These are phyloP conservation scores for Fraxinus nigra DNA, from an alignment of 305 asterid genomes.

Conservation along the genomic window DNA sequence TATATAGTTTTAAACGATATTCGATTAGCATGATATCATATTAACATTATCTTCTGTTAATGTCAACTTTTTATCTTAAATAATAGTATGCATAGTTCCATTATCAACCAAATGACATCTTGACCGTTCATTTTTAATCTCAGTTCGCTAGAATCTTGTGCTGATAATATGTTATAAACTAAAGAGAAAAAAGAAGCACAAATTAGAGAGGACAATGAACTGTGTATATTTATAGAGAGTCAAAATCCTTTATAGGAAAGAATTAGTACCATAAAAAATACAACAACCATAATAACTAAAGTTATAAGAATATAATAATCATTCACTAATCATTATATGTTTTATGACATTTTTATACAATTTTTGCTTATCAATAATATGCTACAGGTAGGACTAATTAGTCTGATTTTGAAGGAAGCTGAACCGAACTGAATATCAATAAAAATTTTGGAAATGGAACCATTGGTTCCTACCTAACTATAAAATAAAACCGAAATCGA, in stretches of 20 bases:
- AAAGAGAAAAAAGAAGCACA: background rate
- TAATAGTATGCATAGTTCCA: background rate
- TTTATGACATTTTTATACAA: background rate
- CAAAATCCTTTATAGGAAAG: background rate
- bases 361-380: no score
- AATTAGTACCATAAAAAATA: no score
- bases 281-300: no score
- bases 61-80: no score
- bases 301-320: background rate
- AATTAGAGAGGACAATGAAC: background rate
- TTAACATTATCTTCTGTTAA: background rate
- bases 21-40: background rate
- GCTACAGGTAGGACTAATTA: background rate
- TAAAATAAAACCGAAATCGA: background rate
- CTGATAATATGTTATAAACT: no score
- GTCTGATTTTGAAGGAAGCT: background rate
- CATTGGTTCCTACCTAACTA: background rate
- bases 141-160: background rate
- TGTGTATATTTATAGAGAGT: background rate
- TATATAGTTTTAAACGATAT: background rate
- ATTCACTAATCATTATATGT: background rate
- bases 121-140: background rate
- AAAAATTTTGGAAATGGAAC: background rate
- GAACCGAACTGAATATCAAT: background rate
- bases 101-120: background rate